phyloP scores from a whole-genome alignment of 2,329 filamentous ascomycete species.

The Aspergillus sp. region DNA sequence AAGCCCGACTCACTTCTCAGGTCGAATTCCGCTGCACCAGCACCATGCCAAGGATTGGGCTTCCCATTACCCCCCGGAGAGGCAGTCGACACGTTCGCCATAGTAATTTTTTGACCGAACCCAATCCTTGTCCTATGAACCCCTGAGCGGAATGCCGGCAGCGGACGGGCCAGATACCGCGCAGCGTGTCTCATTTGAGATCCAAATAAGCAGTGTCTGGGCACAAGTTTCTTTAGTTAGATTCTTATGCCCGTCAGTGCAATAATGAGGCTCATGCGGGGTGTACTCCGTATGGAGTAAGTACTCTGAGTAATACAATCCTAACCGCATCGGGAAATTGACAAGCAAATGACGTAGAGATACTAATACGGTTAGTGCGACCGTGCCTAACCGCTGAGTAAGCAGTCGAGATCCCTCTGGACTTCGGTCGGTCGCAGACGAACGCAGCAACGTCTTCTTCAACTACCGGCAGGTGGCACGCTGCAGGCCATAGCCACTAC shows the following conservation, averaged over 20 bases:
- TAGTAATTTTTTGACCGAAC: constrained; percentile 9
- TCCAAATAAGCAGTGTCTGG: background rate
- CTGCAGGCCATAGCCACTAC: background rate
- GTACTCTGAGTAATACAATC: background rate
- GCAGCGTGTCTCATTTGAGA: constrained; percentile 8
- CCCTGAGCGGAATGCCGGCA: constrained; percentile 1
- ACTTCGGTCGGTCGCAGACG: constrained; percentile 8
- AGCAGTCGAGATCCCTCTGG: constrained; percentile 19
- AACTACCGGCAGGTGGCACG: constrained; percentile 4
- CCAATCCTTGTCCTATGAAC: constrained; percentile 5
- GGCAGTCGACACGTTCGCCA: constrained; percentile 15
- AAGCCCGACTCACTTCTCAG: constrained; percentile 39
- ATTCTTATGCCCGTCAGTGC: background rate
- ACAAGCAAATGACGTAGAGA: constrained; percentile 1
- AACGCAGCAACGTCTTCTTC: constrained; percentile 8
- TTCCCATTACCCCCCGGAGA: constrained; percentile 12
- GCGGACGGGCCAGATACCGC: constrained; percentile 7
- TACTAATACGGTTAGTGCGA: constrained; percentile 4
- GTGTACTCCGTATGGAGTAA: no score
- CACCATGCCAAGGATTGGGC: constrained; percentile 31
- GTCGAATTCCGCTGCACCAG: constrained; percentile 50
- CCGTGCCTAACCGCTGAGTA: constrained; percentile 18
- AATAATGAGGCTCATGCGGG: background rate
- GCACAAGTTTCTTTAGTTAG: no score
- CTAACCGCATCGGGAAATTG: constrained; percentile 2